A percentile compares a stretch with the other conserved stretches of the same genome.
phyloP scores from a whole-genome alignment of 106 monocot genomes.

The Gastrodia elata region DNA sequence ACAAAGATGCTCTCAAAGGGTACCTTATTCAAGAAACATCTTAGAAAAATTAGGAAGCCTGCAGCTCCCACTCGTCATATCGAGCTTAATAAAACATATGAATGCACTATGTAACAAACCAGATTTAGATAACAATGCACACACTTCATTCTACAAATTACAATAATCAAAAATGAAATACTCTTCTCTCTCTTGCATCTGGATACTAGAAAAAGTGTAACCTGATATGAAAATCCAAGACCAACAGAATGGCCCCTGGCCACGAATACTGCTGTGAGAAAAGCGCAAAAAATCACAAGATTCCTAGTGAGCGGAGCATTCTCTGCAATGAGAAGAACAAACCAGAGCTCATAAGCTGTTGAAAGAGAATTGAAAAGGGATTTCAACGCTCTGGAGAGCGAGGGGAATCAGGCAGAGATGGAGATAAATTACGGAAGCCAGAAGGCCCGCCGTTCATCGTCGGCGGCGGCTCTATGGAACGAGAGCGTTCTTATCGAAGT shows the following conservation, averaged over 20 bases:
- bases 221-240: constrained; percentile 49
- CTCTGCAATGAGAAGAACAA: constrained; percentile 24
- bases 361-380: not conserved
- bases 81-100: not conserved
- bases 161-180: not conserved
- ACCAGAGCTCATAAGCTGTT: not conserved
- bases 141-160: not conserved
- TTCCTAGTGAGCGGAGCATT: constrained; percentile 57
- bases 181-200: not conserved
- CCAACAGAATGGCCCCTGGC: constrained; percentile 17
- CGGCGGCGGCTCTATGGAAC: constrained; percentile 3
- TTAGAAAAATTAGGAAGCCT: not conserved
- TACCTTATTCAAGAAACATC: not conserved
- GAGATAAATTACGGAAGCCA: constrained; percentile 41
- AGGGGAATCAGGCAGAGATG: not conserved
- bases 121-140: not conserved
- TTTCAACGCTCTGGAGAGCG: not conserved
- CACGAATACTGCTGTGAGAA: constrained; percentile 36
- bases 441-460: constrained; percentile 53
- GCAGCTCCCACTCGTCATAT: not conserved
- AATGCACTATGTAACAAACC: not conserved
- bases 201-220: not conserved
- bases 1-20: not conserved
- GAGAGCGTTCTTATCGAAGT: not conserved
- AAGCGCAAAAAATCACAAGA: constrained; percentile 25